Conservation (phyloP, 176 grass and related monocot species). For the Elymus sibiricus region DNA sequence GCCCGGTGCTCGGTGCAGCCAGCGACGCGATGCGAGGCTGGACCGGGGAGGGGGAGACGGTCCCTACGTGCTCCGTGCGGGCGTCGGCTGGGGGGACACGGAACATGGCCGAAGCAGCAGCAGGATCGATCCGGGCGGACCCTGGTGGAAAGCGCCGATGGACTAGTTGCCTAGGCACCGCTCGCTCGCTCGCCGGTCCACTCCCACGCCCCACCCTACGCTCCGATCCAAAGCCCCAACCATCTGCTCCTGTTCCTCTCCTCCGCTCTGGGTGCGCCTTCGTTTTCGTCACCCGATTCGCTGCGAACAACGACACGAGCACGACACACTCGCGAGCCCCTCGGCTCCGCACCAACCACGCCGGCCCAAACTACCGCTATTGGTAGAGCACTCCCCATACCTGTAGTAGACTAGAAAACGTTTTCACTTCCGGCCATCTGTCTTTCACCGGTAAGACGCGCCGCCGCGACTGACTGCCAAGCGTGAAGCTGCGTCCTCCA, state of each 20-base stretch:
- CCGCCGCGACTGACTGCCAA: no score
- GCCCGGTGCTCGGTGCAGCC: neutral
- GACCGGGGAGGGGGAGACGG: neutral
- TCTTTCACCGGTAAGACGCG: no score
- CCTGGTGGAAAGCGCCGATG: constrained; percentile 25
- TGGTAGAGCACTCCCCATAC: no score
- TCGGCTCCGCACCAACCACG: neutral
- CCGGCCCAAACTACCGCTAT: no score
- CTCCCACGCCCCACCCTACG: neutral
- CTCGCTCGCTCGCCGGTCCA: neutral
- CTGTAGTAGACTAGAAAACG: no score
- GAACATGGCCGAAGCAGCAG: neutral
- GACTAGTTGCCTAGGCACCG: neutral
- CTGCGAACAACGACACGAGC: neutral
- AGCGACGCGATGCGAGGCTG: neutral
- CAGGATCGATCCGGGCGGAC: neutral
- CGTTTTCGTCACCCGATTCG: neutral
- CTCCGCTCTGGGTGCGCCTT: neutral
- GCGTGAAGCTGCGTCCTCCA: neutral
- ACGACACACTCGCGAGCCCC: no score
- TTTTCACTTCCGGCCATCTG: no score
- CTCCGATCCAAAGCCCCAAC: neutral
- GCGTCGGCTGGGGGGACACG: neutral
- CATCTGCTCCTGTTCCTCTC: neutral
- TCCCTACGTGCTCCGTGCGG: neutral